Conservation (phyloP, 2,329 filamentous ascomycete species). For the Trichoderma atroviride region DNA sequence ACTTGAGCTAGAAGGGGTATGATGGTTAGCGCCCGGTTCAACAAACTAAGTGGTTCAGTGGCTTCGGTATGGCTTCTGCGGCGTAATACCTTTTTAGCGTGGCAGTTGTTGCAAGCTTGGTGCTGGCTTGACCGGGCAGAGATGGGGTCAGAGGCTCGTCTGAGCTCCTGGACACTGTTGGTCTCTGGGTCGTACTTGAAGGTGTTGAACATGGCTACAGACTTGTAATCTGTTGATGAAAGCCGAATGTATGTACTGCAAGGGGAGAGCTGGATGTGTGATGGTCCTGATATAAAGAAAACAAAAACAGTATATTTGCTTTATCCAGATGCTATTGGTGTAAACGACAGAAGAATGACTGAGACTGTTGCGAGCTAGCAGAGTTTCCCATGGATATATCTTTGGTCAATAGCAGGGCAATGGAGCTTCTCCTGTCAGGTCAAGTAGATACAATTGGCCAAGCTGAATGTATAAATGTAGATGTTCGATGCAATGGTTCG, state of each 20-base stretch:
- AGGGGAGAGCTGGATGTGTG: neutral
- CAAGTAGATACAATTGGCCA: neutral
- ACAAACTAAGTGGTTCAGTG: neutral
- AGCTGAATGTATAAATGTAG: neutral
- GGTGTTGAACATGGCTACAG: constrained; percentile 41
- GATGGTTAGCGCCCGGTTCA: constrained; percentile 8
- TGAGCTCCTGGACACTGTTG: constrained; percentile 42
- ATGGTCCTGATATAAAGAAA: neutral
- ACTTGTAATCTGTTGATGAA: neutral
- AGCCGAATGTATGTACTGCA: neutral
- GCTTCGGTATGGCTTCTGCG: neutral
- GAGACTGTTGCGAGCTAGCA: neutral
- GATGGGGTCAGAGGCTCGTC: constrained; percentile 42
- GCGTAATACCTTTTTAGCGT: constrained; percentile 43
- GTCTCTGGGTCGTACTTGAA: constrained; percentile 46
- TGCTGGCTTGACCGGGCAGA: constrained; percentile 44
- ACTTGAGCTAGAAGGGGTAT: constrained; percentile 38
- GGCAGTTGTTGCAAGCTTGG: constrained; percentile 45
- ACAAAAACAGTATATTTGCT: neutral
- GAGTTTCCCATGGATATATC: constrained; percentile 1
- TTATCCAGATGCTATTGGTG: constrained; percentile 9
- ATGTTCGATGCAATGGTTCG: neutral
- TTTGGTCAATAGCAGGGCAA: neutral
- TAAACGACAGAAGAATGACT: neutral
- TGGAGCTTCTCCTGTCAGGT: neutral